These are phyloP conservation scores for Hericium erinaceus DNA, from an alignment of 768 basidiomycete genomes.

Conservation along the genomic window DNA sequence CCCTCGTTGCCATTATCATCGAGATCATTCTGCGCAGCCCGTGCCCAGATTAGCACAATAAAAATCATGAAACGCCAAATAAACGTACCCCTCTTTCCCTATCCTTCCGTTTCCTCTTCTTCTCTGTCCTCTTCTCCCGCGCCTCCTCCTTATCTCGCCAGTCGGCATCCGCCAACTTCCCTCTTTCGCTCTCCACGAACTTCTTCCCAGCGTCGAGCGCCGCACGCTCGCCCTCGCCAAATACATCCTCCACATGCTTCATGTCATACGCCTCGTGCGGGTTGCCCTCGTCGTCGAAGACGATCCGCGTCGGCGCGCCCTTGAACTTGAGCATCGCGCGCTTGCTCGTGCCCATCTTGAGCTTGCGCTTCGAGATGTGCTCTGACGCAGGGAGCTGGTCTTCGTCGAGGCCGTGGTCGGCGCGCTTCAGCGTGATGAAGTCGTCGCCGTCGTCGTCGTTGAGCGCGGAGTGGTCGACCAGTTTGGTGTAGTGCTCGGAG, in stretches of 20 bases:
- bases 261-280: constrained; percentile 80
- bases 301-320: constrained; percentile 57
- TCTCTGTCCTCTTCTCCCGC: constrained; percentile 81
- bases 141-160: constrained; percentile 73
- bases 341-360: constrained; percentile 64
- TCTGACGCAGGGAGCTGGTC: constrained; percentile 27
- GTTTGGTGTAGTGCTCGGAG: constrained; percentile 82
- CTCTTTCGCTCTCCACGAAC: constrained; percentile 69
- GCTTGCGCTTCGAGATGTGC: constrained; percentile 81
- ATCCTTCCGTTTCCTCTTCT: constrained; percentile 87
- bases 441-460: constrained; percentile 54
- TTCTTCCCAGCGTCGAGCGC: constrained; percentile 55
- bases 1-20: constrained; percentile 18
- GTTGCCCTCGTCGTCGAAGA: constrained; percentile 86
- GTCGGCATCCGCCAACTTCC: constrained; percentile 63
- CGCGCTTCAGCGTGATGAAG: constrained; percentile 91
- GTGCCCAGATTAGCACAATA: neutral
- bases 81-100: constrained; percentile 34
- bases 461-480: constrained; percentile 58
- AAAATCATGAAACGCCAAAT: neutral
- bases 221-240: constrained; percentile 47
- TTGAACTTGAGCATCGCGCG: constrained; percentile 57
- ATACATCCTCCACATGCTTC: constrained; percentile 59
- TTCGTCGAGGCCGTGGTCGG: constrained; percentile 59
- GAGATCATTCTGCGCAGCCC: constrained; percentile 8